Evolutionary conservation across 768 basidiomycete genomes (phyloP).

Genomic region (Rhodotorula diobovata): DNA sequence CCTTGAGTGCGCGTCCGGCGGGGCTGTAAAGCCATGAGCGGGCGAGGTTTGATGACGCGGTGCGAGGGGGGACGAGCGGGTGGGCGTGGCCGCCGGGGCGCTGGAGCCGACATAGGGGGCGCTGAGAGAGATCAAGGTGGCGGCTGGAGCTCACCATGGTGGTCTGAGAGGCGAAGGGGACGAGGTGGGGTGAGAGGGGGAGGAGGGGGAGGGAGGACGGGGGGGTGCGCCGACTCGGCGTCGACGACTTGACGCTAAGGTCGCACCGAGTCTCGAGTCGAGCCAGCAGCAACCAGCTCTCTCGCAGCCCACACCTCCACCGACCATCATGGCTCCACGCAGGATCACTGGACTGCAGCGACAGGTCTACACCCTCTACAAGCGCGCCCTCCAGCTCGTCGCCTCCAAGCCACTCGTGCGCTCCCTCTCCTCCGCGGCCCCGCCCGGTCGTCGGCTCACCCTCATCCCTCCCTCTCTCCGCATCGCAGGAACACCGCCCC

Average conservation of each 20-base stretch:
- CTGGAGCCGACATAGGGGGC: neutral
- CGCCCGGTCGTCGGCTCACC: neutral
- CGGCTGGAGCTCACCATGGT: neutral
- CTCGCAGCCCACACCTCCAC: neutral
- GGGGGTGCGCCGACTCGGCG: too few relatives aligned
- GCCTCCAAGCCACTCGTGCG: constrained; percentile 39
- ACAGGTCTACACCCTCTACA: constrained; percentile 34
- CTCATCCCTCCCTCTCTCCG: neutral
- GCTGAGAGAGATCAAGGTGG: neutral
- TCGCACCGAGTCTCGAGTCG: too few relatives aligned
- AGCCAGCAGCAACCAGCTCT: too few relatives aligned
- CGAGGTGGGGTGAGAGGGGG: too few relatives aligned
- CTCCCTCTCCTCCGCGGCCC: neutral
- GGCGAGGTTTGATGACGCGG: neutral
- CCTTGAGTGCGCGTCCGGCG: neutral
- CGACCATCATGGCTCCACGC: neutral
- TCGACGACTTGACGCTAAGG: too few relatives aligned
- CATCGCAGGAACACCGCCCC: constrained; percentile 31
- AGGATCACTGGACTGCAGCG: constrained; percentile 37
- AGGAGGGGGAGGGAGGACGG: too few relatives aligned
- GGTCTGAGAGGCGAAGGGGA: neutral
- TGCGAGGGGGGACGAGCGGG: neutral
- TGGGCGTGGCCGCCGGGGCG: neutral
- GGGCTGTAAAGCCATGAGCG: too few relatives aligned
- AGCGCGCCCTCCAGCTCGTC: constrained; percentile 36